phyloP scores from a whole-genome alignment of 768 basidiomycete genomes.

The Russula emetica region DNA sequence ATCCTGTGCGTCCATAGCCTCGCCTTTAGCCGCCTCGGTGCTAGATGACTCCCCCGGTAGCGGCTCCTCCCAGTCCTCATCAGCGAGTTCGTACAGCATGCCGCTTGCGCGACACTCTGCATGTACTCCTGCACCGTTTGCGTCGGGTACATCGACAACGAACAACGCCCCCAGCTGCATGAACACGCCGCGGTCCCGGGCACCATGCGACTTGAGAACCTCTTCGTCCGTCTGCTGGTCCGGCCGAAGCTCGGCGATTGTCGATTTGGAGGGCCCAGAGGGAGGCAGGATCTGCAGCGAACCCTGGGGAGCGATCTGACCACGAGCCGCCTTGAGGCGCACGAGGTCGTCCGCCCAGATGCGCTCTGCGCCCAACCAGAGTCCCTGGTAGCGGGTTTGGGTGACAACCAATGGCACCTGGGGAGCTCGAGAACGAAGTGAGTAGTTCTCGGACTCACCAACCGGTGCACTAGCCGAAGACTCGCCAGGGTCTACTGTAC shows the following conservation, averaged over 20 bases:
- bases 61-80: conserved; percentile 59
- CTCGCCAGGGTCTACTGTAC: background rate
- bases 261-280: conserved; percentile 45
- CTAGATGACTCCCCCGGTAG: conserved; percentile 11
- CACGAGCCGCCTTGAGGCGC: conserved; percentile 65
- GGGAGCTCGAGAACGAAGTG: conserved; percentile 8
- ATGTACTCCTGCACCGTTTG: conserved; percentile 40
- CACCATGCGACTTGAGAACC: conserved; percentile 38
- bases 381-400: conserved; percentile 66
- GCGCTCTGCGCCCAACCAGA: conserved; percentile 89
- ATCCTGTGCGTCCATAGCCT: conserved; percentile 28
- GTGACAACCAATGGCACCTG: conserved; percentile 29
- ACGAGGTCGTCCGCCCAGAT: conserved; percentile 87
- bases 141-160: conserved; percentile 49
- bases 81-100: conserved; percentile 73
- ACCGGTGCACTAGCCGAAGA: background rate
- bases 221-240: conserved; percentile 23
- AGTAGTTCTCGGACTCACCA: background rate
- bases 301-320: conserved; percentile 63
- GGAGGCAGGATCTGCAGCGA: conserved; percentile 56
- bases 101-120: conserved; percentile 67
- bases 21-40: conserved; percentile 34
- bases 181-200: conserved; percentile 61
- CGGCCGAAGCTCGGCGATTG: conserved; percentile 23
- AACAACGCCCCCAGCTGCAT: conserved; percentile 65